Base-by-base conservation (phyloP, 352 stramenopile species). In the Lagenidium giganteum region DNA sequence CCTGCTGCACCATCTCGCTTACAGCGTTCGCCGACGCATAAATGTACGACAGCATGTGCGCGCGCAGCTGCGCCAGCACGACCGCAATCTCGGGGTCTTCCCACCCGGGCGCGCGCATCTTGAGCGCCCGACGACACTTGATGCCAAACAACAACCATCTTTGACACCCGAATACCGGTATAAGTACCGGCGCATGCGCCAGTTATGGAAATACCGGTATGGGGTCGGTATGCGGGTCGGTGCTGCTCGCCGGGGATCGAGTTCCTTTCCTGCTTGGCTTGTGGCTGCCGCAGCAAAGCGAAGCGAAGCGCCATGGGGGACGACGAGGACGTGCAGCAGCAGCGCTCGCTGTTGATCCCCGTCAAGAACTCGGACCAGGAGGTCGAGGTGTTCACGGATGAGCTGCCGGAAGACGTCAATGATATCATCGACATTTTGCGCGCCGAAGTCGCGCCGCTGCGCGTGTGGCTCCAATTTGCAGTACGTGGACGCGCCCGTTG, bases 351-450 rank as follows among this genome's bases (percentile, higher is more conserved):
- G 50, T 57, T 92, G 42, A 96, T 96, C 66, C 86, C 86, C 36
- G 86, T 96, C 8, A 90, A 95, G 47, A 94, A 94, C 67, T 93
- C 80, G 54, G 55, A 91, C 57, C 71, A 95, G 54, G 77, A 63
- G n/a, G 83, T 96, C 33, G 83, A 96, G 42, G 83, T 96, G 30
- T 96, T 86, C 53, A 75, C 83, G 17, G 83, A 96, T 43, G 86
- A 96, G 53, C 71, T 96, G 13, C 86, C 86, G 0, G 80, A 88
- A 16, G 86, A 96, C 44, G 83, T 93, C 8, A 95, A 93, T 59
- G 84, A 95, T 51, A 93, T 96, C 49, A 93, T 96, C 50, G 86
- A 94, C 47, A 94, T 95, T 31, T 54, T 95, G 38, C 81, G 87
- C 42, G 87, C 87, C 3, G 87, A 96, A 53, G 81, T 96, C 36